These are phyloP conservation scores for Naganishia antarctica DNA, from an alignment of 768 basidiomycete genomes.

Conservation along the genomic window DNA sequence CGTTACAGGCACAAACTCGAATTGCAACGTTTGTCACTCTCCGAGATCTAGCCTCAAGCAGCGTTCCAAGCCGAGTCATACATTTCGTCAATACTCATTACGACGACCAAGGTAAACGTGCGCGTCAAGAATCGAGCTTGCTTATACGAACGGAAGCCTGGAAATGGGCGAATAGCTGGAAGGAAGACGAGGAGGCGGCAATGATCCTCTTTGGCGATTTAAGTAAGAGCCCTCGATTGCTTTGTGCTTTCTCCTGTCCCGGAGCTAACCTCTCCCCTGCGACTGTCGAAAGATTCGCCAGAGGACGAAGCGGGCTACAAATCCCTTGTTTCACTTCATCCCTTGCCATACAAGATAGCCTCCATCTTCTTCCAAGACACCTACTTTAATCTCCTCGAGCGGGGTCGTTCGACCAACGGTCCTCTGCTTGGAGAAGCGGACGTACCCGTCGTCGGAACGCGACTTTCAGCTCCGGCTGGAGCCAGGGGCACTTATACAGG, in stretches of 20 bases:
- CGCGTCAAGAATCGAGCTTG: constrained; percentile 40
- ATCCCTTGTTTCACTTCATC: constrained; percentile 36
- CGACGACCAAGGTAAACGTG: constrained; percentile 43
- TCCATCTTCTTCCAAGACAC: constrained; percentile 34
- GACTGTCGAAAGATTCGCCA: constrained; percentile 49
- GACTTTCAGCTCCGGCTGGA: constrained; percentile 8
- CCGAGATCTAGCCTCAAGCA: not conserved
- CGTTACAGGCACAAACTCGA: constrained; percentile 32
- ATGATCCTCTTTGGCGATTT: constrained; percentile 47
- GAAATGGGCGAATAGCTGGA: constrained; percentile 28
- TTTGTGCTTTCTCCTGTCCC: too few species aligned
- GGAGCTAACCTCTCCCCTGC: too few species aligned
- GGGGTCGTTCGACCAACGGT: not conserved
- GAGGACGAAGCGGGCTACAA: constrained; percentile 46
- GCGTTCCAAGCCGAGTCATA: constrained; percentile 2
- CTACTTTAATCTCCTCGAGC: constrained; percentile 30
- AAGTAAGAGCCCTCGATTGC: constrained; percentile 31
- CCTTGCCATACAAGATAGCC: constrained; percentile 29
- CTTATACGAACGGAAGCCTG: constrained; percentile 39
- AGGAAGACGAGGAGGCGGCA: constrained; percentile 9
- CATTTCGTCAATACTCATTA: constrained; percentile 48
- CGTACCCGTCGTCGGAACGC: not conserved
- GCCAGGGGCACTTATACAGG: constrained; percentile 23
- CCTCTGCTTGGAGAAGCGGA: not conserved
- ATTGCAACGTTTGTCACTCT: constrained; percentile 44